Evolutionary conservation across 768 basidiomycete species (phyloP).

Genomic region (Artomyces pyxidatus): DNA sequence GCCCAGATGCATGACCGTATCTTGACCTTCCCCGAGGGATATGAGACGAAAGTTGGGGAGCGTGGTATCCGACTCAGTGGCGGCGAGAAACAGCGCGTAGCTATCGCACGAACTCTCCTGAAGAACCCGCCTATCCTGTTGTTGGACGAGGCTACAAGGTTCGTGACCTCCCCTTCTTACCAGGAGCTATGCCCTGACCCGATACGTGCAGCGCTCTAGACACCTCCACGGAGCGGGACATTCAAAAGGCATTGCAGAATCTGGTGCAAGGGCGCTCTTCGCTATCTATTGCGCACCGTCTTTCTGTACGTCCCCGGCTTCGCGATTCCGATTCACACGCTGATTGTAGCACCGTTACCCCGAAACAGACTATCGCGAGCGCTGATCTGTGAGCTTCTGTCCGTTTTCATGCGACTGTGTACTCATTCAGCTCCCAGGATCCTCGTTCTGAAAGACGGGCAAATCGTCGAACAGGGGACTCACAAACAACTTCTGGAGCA

Average conservation of each 20-base stretch:
- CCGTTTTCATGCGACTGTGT: constrained; percentile 4
- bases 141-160: constrained; percentile 74
- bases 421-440: constrained; percentile 42
- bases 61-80: constrained; percentile 78
- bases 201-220: constrained; percentile 58
- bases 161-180: constrained; percentile 4
- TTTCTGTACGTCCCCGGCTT: constrained; percentile 47
- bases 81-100: constrained; percentile 86
- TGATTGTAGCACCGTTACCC: constrained; percentile 12
- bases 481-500: constrained; percentile 70
- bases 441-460: constrained; percentile 84
- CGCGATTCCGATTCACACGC: constrained; percentile 1
- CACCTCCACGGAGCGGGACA: constrained; percentile 84
- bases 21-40: constrained; percentile 75
- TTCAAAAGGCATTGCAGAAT: constrained; percentile 80
- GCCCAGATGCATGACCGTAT: constrained; percentile 89
- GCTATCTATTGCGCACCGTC: constrained; percentile 72
- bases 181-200: not conserved
- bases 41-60: constrained; percentile 86
- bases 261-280: constrained; percentile 67
- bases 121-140: constrained; percentile 80
- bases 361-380: constrained; percentile 42
- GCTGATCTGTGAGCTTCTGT: constrained; percentile 36
- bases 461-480: constrained; percentile 74
- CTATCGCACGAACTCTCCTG: constrained; percentile 78